Percentiles rank a stretch among this genome's conserved stretches.
Conservation (phyloP, 2,329 filamentous ascomycete species). For the Neocucurbitaria cava region DNA sequence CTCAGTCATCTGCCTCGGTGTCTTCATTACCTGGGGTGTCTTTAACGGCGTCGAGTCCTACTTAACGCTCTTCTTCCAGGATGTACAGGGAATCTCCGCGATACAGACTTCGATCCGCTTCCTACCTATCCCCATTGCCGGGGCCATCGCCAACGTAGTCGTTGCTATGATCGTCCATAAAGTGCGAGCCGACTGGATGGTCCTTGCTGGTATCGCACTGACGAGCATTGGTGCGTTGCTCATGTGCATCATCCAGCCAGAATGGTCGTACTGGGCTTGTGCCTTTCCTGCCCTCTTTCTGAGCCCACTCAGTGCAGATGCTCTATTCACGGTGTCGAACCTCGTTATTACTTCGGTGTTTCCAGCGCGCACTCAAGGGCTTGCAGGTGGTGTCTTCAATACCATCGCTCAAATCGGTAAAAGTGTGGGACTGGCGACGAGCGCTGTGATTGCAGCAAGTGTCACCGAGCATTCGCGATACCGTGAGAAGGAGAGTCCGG, state of each 20-base stretch:
- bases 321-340: conserved; percentile 53
- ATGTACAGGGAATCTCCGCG: conserved; percentile 45
- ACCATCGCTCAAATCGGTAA: conserved; percentile 54
- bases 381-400: conserved; percentile 57
- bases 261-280: conserved; percentile 57
- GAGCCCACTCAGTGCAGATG: conserved; percentile 54
- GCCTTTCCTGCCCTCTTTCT: conserved; percentile 55
- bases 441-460: conserved; percentile 47
- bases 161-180: conserved; percentile 57
- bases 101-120: conserved; percentile 52
- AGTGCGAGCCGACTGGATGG: conserved; percentile 52
- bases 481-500: conserved; percentile 38
- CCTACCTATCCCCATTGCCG: conserved; percentile 51
- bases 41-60: conserved; percentile 49
- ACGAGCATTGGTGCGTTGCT: conserved; percentile 50
- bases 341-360: conserved; percentile 54
- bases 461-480: conserved; percentile 30
- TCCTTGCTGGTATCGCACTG: conserved; percentile 42
- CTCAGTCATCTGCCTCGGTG: conserved; percentile 60
- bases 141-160: conserved; percentile 52
- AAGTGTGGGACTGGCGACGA: conserved; percentile 49
- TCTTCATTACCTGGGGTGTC: conserved; percentile 49
- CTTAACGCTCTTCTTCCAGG: conserved; percentile 55
- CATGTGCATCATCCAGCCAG: conserved; percentile 55
- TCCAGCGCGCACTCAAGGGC: conserved; percentile 49